phyloP scores from a whole-genome alignment of 2,329 filamentous ascomycete species.

The Ascochyta viciae-villosae region DNA sequence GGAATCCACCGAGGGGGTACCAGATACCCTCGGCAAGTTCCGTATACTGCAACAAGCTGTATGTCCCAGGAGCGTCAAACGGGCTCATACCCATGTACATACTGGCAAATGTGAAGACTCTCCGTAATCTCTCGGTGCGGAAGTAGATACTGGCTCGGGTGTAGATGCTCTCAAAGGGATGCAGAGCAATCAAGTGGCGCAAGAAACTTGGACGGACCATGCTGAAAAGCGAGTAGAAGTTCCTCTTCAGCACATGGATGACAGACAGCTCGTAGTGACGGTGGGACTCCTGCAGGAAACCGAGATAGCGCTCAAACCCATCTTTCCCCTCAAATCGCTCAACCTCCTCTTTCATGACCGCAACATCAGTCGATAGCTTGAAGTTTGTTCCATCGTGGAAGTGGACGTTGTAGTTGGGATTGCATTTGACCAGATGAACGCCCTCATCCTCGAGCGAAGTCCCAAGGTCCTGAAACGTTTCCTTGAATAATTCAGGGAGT shows the following conservation, averaged over 20 bases:
- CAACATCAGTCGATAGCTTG: constrained; percentile 70
- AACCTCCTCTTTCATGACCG: constrained; percentile 74
- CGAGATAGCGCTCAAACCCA: constrained; percentile 73
- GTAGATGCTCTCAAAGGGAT: constrained; percentile 77
- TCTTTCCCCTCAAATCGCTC: constrained; percentile 76
- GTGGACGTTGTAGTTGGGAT: constrained; percentile 78
- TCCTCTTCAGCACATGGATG: constrained; percentile 69
- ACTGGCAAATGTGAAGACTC: constrained; percentile 78
- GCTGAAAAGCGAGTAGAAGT: constrained; percentile 67
- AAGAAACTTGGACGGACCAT: constrained; percentile 68
- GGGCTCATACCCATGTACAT: constrained; percentile 88
- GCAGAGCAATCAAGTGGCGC: constrained; percentile 64
- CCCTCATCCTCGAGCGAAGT: constrained; percentile 71
- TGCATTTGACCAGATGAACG: constrained; percentile 73
- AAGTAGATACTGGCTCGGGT: constrained; percentile 71
- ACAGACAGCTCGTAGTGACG: constrained; percentile 73
- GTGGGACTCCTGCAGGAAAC: constrained; percentile 71
- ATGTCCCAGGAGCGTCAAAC: constrained; percentile 77
- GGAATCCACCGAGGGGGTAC: constrained; percentile 76
- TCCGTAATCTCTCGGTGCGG: constrained; percentile 69
- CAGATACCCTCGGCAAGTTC: constrained; percentile 79
- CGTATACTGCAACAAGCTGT: constrained; percentile 76
- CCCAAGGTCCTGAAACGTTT: constrained; percentile 72
- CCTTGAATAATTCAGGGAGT: constrained; percentile 72
- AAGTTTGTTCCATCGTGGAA: constrained; percentile 73